Evolutionary conservation across 2,329 filamentous ascomycete genomes (phyloP).

Genomic region (Penicillium sclerotigenum): DNA sequence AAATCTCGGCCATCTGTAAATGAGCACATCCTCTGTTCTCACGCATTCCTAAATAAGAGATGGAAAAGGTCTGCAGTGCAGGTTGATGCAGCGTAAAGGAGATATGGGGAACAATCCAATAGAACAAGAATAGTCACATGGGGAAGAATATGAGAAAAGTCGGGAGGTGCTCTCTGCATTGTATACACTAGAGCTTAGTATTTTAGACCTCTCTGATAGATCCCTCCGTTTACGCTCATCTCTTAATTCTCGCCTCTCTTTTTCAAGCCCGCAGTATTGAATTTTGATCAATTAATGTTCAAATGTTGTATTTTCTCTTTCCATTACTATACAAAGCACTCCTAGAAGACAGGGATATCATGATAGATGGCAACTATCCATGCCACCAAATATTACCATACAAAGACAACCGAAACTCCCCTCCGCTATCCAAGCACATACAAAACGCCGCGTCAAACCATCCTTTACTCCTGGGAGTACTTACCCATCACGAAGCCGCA

Average conservation of each 20-base stretch:
- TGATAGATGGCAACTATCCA: slow-evolving; percentile 7
- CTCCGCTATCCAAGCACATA: slow-evolving; percentile 3
- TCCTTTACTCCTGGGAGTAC: not conserved
- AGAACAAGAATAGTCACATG: not conserved
- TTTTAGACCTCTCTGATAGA: not conserved
- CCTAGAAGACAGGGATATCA: slow-evolving; percentile 20
- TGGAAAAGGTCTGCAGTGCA: not conserved
- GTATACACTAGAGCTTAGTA: not conserved
- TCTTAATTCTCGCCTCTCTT: not conserved
- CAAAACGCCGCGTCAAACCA: slow-evolving; percentile 1
- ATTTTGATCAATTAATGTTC: not conserved
- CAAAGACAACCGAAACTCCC: slow-evolving; percentile 1
- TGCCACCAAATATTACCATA: not conserved
- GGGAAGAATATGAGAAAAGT: not conserved
- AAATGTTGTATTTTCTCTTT: slow-evolving; percentile 5
- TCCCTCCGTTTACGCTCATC: not conserved
- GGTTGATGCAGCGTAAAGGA: not conserved
- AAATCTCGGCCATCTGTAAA: not conserved
- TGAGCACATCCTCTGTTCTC: too few relatives aligned
- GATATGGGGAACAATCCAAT: not conserved
- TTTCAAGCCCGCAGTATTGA: not conserved
- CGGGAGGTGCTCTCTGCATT: not conserved
- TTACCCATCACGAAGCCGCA: not conserved
- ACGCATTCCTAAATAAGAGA: too few relatives aligned
- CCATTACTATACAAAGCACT: slow-evolving; percentile 17